Percentiles rank a stretch among this genome's conserved stretches.
phyloP scores from a whole-genome alignment of 805 yeast species.

The Teunomyces aglyptinius region DNA sequence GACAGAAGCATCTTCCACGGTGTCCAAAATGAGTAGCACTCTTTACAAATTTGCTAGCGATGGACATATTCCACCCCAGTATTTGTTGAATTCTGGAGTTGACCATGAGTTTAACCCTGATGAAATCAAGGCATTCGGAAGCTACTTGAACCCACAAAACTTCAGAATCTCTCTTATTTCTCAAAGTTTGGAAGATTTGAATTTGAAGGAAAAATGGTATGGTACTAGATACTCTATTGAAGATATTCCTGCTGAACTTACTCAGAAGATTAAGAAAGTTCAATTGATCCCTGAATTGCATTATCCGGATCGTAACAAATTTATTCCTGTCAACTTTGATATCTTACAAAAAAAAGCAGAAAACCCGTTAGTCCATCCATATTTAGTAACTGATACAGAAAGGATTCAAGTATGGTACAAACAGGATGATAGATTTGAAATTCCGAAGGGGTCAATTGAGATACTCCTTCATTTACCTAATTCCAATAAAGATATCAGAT shows the following conservation, averaged over 20 bases:
- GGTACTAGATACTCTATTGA: slow-evolving; percentile 72
- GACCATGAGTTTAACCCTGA: slow-evolving; percentile 58
- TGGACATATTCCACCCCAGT: slow-evolving; percentile 57
- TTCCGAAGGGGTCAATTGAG: slow-evolving; percentile 78
- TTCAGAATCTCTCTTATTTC: slow-evolving; percentile 59
- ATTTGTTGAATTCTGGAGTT: slow-evolving; percentile 56
- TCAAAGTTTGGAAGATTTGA: slow-evolving; percentile 45
- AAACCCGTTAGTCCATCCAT: slow-evolving; percentile 53
- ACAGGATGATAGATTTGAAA: slow-evolving; percentile 83
- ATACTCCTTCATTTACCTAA: slow-evolving; percentile 65
- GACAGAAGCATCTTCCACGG: slow-evolving; percentile 66
- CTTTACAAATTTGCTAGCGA: slow-evolving; percentile 48
- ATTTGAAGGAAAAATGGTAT: slow-evolving; percentile 77
- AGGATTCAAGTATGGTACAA: slow-evolving; percentile 77
- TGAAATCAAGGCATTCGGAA: slow-evolving; percentile 48
- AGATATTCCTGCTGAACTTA: slow-evolving; percentile 41
- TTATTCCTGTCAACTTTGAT: slow-evolving; percentile 75
- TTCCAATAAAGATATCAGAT: slow-evolving; percentile 55
- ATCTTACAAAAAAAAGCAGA: slow-evolving; percentile 45
- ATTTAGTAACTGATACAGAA: slow-evolving; percentile 51
- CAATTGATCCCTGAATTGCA: slow-evolving; percentile 37
- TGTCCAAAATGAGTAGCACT: slow-evolving; percentile 59
- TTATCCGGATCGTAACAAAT: slow-evolving; percentile 73
- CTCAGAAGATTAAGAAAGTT: slow-evolving; percentile 29
- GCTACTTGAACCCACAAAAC: slow-evolving; percentile 54